A percentile compares a stretch with the other conserved stretches of the same genome.
These are phyloP conservation scores for Carex littledalei DNA, from an alignment of 176 grass and related monocot species.

Conservation along the genomic window DNA sequence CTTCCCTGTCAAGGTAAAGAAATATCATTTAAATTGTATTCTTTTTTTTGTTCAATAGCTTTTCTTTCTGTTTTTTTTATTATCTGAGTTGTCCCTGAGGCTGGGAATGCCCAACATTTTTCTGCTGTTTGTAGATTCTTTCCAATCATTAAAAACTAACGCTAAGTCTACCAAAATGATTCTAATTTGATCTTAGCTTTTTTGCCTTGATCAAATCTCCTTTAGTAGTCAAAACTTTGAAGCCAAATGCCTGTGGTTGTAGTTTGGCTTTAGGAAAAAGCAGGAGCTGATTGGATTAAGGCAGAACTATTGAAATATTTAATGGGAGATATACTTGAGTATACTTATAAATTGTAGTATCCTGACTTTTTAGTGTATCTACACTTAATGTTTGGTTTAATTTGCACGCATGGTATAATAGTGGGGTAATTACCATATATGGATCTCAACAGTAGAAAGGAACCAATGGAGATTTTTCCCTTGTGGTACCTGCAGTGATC, in stretches of 20 bases:
- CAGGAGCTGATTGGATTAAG: not conserved
- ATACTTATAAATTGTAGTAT: not conserved
- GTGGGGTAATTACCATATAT: no score
- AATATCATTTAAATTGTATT: conserved; percentile 4
- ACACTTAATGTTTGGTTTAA: no score
- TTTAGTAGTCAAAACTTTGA: not conserved
- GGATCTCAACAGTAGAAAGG: no score
- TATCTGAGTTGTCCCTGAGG: not conserved
- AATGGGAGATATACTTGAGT: not conserved
- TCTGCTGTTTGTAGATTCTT: not conserved
- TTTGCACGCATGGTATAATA: no score
- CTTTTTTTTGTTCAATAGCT: not conserved
- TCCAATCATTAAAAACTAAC: not conserved
- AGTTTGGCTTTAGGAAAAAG: not conserved
- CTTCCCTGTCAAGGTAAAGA: conserved; percentile 92
- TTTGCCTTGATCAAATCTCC: not conserved
- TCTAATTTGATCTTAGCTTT: not conserved
- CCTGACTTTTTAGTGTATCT: not conserved
- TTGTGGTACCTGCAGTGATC: not conserved
- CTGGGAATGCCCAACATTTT: not conserved
- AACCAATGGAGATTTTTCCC: not conserved
- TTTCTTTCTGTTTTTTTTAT: not conserved
- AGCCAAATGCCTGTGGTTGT: not conserved
- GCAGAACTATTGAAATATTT: not conserved
- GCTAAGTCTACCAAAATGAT: not conserved